Evolutionary conservation across 352 stramenopile species (phyloP).

Genomic region (Globisporangium cederbergense): DNA sequence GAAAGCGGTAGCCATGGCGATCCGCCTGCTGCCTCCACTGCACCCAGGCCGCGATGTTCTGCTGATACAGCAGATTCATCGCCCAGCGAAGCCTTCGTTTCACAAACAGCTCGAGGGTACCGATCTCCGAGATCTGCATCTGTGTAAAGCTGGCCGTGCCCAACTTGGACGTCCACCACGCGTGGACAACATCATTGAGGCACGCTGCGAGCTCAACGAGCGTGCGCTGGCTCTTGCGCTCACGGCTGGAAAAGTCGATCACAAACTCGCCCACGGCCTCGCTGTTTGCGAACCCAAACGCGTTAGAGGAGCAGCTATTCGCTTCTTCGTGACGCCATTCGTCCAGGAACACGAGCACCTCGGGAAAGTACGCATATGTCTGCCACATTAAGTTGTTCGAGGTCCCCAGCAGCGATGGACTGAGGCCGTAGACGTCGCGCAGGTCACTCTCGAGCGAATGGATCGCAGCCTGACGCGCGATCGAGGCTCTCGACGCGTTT

Average conservation of each 20-base stretch:
- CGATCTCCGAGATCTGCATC: constrained; percentile 15
- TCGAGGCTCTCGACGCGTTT: neutral
- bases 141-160: constrained; percentile 2
- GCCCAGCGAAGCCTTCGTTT: constrained; percentile 11
- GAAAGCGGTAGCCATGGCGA: neutral
- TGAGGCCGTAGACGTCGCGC: constrained; percentile 10
- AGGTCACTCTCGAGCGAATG: neutral
- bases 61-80: constrained; percentile 10
- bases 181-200: constrained; percentile 16
- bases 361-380: constrained; percentile 67
- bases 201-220: constrained; percentile 1
- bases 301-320: constrained; percentile 23
- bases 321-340: constrained; percentile 45
- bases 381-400: constrained; percentile 34
- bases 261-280: constrained; percentile 12
- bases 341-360: constrained; percentile 63
- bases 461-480: constrained; percentile 8
- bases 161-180: constrained; percentile 12
- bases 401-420: neutral
- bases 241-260: constrained; percentile 1
- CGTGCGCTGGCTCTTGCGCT: neutral
- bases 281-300: constrained; percentile 25
- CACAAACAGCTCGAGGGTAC: constrained; percentile 8
- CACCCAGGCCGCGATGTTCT: constrained; percentile 16
- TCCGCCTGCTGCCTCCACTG: neutral